Base-by-base conservation (phyloP, 2,329 filamentous ascomycete species). In the Colletotrichum sp. region DNA sequence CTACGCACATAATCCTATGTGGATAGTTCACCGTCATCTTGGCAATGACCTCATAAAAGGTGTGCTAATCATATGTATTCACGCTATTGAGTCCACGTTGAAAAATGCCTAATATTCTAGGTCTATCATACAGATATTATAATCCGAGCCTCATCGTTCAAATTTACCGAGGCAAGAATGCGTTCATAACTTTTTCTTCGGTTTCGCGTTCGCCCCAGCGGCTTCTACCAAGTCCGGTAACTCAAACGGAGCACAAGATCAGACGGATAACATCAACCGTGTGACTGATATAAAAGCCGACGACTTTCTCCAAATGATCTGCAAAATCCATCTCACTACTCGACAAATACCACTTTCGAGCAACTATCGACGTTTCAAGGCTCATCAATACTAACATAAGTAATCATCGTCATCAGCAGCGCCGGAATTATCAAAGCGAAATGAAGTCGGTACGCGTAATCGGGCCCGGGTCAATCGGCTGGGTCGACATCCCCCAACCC, bases 251-350 rank as follows among this genome's bases (percentile, higher is more conserved):
- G n/a, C 43, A 52, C 3, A 52, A 52, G 43, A 52, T 52, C n/a
- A 52, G 43, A 52, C 43, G 43, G 43, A 52, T 52, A 52, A 52
- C n/a, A 52, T 52, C 43, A 52, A 24, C 43, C 43, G 43, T 52
- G 10, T 13, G 43, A 52, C 2, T 21, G n/a, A 21, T 52, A 52
- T 13, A 52, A 21, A 6, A 21, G 0, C 12, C 43, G n/a, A 21
- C 0, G n/a, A 2, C 0, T 24, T 52, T 52, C 43, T 1, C 43
- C 43, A 52, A 52, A 5, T 52, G 43, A 52, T 52, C n/a, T 52
- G 43, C 43, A 13, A 0, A 21, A 13, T 0, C 1, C 10, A 0
- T 0, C 6, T 21, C n/a, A 3, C 43, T 21, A 0, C 3, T 52
- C 43, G n/a, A 21, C n/a, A 0, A 21, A 52, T 5, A 52, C 43